Base-by-base conservation (phyloP, 1,284 basidiomycete genomes). In the Volvariella surrecta region DNA sequence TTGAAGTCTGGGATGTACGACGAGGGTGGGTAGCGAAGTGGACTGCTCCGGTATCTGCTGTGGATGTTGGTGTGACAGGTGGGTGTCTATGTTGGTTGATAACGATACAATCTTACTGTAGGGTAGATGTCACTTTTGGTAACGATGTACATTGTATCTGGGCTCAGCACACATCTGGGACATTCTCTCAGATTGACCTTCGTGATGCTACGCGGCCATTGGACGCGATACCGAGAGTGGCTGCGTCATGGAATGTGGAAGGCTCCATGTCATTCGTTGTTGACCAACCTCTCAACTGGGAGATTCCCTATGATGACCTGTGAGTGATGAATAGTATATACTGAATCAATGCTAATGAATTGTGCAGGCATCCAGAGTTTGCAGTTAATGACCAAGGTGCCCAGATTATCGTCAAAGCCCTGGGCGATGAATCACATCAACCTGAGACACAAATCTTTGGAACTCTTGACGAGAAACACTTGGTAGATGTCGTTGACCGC, bases 1-100 rank as follows among this genome's bases (percentile, higher is more conserved):
- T 92, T 17, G 89, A 93, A 55, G 80, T 93, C 15, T 94, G 90
- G 90, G 90, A 94, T 56, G 87, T 89, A 1, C 70, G 89, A 32
- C 68, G 89, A 30, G 76, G 79, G 3, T 85, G 85, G 70, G 71
- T 93, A 37, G 79, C 86, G 3, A 93, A 93, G 60, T 93, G 90
- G 77, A 71, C 75, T 1, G 69, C 92, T 3, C 70, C 68, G 16
- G 76, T 76, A 16, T 76, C 74, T 11, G 65, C 73, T 8, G 66
- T 65, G 2, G 85, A 89, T 46, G 82, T 84, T 10, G 78, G 79
- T 20, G 76, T 83, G 4, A 79, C 79, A 15, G 85, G 85, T 86
- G 50, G 34, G 67, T 52, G 6, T 42, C 15, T 43, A 41, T 31
- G 20, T 43, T 40, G 42, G 32, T 42, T 53, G 39, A 51, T 32